These are phyloP conservation scores for Thalassiosira livingstoniorum DNA, from an alignment of 352 stramenopile genomes.

Conservation along the genomic window DNA sequence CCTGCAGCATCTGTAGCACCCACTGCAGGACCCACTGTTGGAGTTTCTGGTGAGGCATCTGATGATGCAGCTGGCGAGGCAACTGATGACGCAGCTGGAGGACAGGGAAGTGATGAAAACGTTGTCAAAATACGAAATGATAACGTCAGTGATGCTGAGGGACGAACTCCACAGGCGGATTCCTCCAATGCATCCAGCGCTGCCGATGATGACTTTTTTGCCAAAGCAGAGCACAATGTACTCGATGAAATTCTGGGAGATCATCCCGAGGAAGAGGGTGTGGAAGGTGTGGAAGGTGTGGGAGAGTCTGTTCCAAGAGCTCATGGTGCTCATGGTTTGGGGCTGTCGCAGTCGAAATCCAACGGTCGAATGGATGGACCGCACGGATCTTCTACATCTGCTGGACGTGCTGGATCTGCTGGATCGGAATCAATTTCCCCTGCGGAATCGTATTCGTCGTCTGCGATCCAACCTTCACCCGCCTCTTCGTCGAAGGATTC, in stretches of 20 bases:
- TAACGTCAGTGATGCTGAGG: not conserved
- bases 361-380: not conserved
- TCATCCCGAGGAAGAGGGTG: conserved; percentile 3
- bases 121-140: not conserved
- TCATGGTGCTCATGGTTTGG: too few relatives aligned
- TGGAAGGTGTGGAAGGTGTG: not conserved
- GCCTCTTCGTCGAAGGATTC: not conserved
- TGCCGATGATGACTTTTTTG: conserved; percentile 42
- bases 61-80: not conserved
- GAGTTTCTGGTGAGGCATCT: not conserved
- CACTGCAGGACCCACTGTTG: not conserved
- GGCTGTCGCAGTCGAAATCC: not conserved
- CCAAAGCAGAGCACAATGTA: conserved; percentile 42
- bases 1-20: too few relatives aligned
- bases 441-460: not conserved
- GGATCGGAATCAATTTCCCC: too few relatives aligned
- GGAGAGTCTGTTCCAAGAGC: too few relatives aligned
- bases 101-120: not conserved
- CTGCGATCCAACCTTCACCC: not conserved
- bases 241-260: conserved; percentile 50
- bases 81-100: not conserved
- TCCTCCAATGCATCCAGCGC: not conserved
- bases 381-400: not conserved
- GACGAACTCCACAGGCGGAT: not conserved
- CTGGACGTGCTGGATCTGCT: not conserved